Evolutionary conservation across 2,329 filamentous ascomycete species (phyloP).

Genomic region (Xylaria sp.): DNA sequence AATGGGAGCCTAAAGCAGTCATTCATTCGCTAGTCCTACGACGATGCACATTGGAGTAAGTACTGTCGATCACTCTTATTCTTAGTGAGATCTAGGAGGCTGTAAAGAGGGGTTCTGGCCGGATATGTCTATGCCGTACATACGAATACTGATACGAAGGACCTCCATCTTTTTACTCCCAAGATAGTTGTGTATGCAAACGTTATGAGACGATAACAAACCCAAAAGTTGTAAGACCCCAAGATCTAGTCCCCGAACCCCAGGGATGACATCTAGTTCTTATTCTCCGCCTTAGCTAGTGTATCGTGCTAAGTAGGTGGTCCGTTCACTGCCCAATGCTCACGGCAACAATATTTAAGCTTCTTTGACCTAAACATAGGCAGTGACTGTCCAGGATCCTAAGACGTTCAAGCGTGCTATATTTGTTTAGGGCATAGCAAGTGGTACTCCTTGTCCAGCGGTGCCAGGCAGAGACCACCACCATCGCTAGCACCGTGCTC

Average conservation of each 20-base stretch:
- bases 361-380: conserved; percentile 8
- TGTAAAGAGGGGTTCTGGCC: not conserved
- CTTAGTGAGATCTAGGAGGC: conserved; percentile 10
- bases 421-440: conserved; percentile 4
- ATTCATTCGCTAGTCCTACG: not conserved
- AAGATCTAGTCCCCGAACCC: not conserved
- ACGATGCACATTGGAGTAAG: not conserved
- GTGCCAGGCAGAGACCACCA: not conserved
- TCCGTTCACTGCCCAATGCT: not conserved
- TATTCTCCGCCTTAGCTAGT: not conserved
- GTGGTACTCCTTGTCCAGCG: not conserved
- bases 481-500: not conserved
- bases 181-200: not conserved
- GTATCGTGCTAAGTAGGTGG: not conserved
- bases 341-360: conserved; percentile 3
- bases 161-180: not conserved
- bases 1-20: conserved; percentile 2
- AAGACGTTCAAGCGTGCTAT: not conserved
- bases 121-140: not conserved
- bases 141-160: not conserved
- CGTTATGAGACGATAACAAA: not conserved
- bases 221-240: not conserved
- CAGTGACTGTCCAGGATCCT: not conserved
- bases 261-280: conserved; percentile 10
- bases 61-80: conserved; percentile 18